Percentiles rank a stretch among this genome's conserved stretches.
phyloP scores from a whole-genome alignment of 768 basidiomycete species.

The Suillus americanus region DNA sequence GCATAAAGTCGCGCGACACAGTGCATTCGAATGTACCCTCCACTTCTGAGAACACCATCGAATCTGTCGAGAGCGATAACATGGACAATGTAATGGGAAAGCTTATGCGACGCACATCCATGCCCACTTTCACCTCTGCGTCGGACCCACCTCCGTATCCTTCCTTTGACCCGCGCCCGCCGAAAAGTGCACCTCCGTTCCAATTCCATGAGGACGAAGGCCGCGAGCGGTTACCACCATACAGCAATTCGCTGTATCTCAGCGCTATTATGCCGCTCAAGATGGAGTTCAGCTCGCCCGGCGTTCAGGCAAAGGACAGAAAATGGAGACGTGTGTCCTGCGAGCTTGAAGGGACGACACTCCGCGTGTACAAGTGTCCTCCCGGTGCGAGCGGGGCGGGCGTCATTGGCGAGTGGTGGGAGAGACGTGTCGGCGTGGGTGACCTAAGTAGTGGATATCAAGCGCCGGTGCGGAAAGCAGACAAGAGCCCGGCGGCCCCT shows the following conservation, averaged over 20 bases:
- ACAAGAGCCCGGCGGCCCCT: conserved; percentile 22
- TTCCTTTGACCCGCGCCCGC: conserved; percentile 35
- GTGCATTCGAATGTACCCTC: conserved; percentile 13
- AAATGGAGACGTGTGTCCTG: conserved; percentile 90
- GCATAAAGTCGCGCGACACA: conserved; percentile 18
- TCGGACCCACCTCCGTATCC: conserved; percentile 72
- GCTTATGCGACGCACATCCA: conserved; percentile 60
- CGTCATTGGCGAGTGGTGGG: conserved; percentile 77
- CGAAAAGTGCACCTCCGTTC: conserved; percentile 18
- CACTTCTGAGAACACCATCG: conserved; percentile 13
- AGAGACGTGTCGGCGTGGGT: conserved; percentile 71
- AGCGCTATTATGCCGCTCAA: conserved; percentile 84
- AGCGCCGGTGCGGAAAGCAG: conserved; percentile 23
- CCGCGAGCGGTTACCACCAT: conserved; percentile 72
- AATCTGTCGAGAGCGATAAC: conserved; percentile 20
- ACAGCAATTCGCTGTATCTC: conserved; percentile 81
- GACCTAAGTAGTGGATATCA: conserved; percentile 42
- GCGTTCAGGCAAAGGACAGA: conserved; percentile 84
- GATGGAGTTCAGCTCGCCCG: conserved; percentile 87
- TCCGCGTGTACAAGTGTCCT: conserved; percentile 69
- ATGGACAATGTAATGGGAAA: conserved; percentile 35
- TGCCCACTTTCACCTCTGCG: conserved; percentile 64
- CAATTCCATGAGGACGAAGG: conserved; percentile 69
- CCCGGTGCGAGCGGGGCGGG: conserved; percentile 43
- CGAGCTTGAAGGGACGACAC: conserved; percentile 89